Evolutionary conservation across 768 basidiomycete genomes (phyloP).

Genomic region (Agaricus sinodeliciosus): DNA sequence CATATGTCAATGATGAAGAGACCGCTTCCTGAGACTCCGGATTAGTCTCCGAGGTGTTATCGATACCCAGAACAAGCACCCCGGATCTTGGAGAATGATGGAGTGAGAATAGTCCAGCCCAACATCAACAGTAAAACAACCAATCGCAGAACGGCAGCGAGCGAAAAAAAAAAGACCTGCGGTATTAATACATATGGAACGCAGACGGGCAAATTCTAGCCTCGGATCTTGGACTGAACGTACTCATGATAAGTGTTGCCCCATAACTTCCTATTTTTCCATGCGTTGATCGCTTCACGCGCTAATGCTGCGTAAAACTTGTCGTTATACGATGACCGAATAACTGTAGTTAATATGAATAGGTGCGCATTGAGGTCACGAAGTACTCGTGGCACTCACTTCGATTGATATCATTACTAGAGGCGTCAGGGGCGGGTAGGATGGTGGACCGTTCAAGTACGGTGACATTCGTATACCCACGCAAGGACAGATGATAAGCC

Average conservation of each 20-base stretch:
- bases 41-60: constrained; percentile 11
- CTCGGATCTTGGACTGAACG: constrained; percentile 23
- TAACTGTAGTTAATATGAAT: constrained; percentile 12
- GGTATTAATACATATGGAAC: constrained; percentile 2
- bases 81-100: constrained; percentile 45
- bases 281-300: constrained; percentile 67
- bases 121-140: neutral
- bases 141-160: neutral
- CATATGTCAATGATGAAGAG: constrained; percentile 28
- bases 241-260: constrained; percentile 80
- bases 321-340: constrained; percentile 70
- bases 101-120: neutral
- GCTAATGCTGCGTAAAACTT: constrained; percentile 64
- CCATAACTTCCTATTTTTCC: constrained; percentile 66
- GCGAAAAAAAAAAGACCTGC: constrained; percentile 1
- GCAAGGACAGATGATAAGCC: constrained; percentile 66
- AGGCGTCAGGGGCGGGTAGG: constrained; percentile 80
- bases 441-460: constrained; percentile 65
- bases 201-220: neutral
- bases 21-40: neutral
- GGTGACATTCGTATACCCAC: constrained; percentile 65
- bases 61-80: constrained; percentile 49
- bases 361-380: neutral
- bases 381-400: constrained; percentile 22
- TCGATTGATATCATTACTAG: constrained; percentile 52